Conservation (phyloP, 2,329 filamentous ascomycete genomes). For the Periglandula ipomoeae region DNA sequence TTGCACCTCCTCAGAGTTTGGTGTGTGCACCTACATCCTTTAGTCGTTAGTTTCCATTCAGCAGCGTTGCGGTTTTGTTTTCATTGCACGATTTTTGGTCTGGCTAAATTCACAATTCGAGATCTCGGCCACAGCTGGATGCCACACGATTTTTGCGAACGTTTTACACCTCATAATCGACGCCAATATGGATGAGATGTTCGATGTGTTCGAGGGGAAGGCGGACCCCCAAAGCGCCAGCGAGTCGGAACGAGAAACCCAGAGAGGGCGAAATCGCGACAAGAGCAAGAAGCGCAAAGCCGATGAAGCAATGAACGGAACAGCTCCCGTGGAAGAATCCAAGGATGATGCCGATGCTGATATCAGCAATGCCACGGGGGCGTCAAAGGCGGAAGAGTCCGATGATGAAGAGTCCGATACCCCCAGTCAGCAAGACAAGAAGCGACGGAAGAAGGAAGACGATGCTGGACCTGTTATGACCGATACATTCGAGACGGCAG, state of each 20-base stretch:
- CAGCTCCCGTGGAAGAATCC: constrained; percentile 8
- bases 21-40: constrained; percentile 8
- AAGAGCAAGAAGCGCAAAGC: constrained; percentile 79
- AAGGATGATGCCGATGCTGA: constrained; percentile 19
- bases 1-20: constrained; percentile 15
- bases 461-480: constrained; percentile 70
- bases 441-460: constrained; percentile 54
- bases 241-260: constrained; percentile 35
- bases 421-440: constrained; percentile 48
- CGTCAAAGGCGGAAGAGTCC: constrained; percentile 26
- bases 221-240: constrained; percentile 28
- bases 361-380: constrained; percentile 33
- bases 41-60: background rate
- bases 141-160: background rate
- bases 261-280: constrained; percentile 44
- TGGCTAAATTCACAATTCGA: background rate
- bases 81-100: background rate
- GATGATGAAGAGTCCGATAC: constrained; percentile 31
- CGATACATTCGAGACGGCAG: constrained; percentile 89
- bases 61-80: background rate
- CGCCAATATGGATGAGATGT: constrained; percentile 64
- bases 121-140: background rate
- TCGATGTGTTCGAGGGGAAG: constrained; percentile 70
- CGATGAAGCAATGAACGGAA: constrained; percentile 65
- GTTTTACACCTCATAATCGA: background rate